Evolutionary conservation across 805 yeast species (phyloP).

Genomic region (Candida maris): DNA sequence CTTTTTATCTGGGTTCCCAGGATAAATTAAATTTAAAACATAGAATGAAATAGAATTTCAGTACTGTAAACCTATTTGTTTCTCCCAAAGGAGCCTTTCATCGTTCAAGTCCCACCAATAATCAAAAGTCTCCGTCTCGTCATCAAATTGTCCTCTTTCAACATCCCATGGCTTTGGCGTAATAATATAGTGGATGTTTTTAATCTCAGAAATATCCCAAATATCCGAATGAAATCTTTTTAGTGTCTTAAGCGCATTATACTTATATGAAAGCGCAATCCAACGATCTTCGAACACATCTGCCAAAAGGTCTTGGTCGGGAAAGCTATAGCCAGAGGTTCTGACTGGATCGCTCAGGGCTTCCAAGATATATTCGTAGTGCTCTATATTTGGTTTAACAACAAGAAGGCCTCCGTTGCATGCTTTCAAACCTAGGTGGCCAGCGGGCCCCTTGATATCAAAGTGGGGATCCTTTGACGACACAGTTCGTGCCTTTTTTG

Average conservation of each 20-base stretch:
- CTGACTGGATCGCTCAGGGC: conserved; percentile 37
- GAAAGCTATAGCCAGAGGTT: conserved; percentile 46
- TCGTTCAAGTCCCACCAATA: conserved; percentile 49
- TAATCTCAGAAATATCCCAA: conserved; percentile 47
- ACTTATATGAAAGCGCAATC: conserved; percentile 49
- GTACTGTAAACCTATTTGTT: background rate
- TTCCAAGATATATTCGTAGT: conserved; percentile 38
- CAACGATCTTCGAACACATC: conserved; percentile 51
- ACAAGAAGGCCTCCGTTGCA: conserved; percentile 61
- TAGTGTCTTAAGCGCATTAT: conserved; percentile 56
- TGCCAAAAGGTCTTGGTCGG: conserved; percentile 54
- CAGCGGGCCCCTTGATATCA: conserved; percentile 39
- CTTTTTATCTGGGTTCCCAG: too few species aligned
- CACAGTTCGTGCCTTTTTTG: conserved; percentile 14
- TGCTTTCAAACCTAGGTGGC: conserved; percentile 39
- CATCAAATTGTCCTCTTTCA: conserved; percentile 27
- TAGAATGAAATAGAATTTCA: too few species aligned
- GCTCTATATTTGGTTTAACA: conserved; percentile 39
- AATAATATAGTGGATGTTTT: conserved; percentile 54
- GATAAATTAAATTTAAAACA: too few species aligned
- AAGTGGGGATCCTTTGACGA: conserved; percentile 9
- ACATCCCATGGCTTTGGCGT: conserved; percentile 63
- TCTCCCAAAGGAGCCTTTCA: conserved; percentile 25
- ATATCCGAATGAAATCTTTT: conserved; percentile 40
- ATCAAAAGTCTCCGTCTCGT: conserved; percentile 45